Conservation (phyloP, 148 eudicot genomes). For the Rhododendron ferrugineum region DNA sequence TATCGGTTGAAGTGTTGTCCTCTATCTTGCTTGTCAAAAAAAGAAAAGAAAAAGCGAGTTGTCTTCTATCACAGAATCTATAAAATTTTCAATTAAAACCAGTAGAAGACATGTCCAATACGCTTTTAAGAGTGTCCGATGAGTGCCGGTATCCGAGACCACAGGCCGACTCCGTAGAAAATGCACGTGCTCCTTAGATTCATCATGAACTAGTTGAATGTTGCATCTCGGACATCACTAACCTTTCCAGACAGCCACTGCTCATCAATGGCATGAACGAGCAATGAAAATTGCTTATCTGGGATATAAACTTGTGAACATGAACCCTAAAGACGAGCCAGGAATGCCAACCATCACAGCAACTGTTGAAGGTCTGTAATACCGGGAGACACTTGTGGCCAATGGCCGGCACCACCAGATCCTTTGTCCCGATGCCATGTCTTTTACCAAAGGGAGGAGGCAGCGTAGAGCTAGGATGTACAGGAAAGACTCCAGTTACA, state of each 20-base stretch:
- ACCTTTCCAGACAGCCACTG: neutral
- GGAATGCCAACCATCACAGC: neutral
- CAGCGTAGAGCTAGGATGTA: neutral
- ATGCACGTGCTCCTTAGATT: neutral
- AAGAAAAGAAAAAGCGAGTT: too few species aligned
- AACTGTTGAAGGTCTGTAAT: neutral
- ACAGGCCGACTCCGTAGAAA: neutral
- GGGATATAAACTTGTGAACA: neutral
- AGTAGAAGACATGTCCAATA: neutral
- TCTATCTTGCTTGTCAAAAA: too few species aligned
- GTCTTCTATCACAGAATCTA: neutral
- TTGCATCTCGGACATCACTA: neutral
- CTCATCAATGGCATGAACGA: neutral
- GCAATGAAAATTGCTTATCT: neutral
- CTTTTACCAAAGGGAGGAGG: neutral
- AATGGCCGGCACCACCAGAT: neutral
- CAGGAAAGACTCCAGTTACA: neutral
- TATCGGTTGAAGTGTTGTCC: too few species aligned
- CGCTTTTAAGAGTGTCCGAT: neutral
- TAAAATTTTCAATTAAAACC: too few species aligned
- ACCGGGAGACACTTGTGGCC: neutral
- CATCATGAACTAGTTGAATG: neutral
- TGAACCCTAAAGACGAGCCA: neutral
- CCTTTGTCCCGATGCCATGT: neutral
- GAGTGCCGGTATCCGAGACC: neutral